Conservation (phyloP, 192 early-diverging fungal species). For the Spinellus fusiger region DNA sequence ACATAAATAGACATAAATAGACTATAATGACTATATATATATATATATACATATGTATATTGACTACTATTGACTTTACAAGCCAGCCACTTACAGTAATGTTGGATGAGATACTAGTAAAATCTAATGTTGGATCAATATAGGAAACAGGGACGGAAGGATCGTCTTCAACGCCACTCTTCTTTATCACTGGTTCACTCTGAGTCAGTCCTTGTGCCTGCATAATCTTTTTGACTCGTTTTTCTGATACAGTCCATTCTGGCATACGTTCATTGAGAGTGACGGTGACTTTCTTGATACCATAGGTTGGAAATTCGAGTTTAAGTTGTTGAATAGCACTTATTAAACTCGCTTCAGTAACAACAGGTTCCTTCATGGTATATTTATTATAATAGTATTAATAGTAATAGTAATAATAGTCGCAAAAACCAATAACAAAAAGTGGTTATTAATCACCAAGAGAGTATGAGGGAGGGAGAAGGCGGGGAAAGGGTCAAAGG, state of each 20-base stretch:
- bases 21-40: background rate
- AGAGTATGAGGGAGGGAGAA: background rate
- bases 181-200: constrained; percentile 27
- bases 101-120: constrained; percentile 30
- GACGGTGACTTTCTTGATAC: constrained; percentile 44
- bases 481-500: background rate
- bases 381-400: background rate
- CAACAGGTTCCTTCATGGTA: constrained; percentile 12
- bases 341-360: constrained; percentile 29
- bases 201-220: constrained; percentile 33
- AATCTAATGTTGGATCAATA: constrained; percentile 38
- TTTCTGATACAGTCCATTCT: constrained; percentile 54
- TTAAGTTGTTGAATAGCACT: constrained; percentile 41
- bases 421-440: background rate
- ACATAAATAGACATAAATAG: background rate
- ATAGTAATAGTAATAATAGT: too few relatives aligned
- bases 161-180: constrained; percentile 35
- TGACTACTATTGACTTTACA: background rate
- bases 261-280: constrained; percentile 36
- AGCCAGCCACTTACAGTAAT: constrained; percentile 8
- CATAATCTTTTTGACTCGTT: constrained; percentile 60
- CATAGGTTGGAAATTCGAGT: constrained; percentile 40
- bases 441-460: constrained; percentile 5
- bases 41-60: background rate
- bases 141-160: constrained; percentile 46